Conservation (phyloP, 106 monocot species). For the Acanthochlamys bracteata region DNA sequence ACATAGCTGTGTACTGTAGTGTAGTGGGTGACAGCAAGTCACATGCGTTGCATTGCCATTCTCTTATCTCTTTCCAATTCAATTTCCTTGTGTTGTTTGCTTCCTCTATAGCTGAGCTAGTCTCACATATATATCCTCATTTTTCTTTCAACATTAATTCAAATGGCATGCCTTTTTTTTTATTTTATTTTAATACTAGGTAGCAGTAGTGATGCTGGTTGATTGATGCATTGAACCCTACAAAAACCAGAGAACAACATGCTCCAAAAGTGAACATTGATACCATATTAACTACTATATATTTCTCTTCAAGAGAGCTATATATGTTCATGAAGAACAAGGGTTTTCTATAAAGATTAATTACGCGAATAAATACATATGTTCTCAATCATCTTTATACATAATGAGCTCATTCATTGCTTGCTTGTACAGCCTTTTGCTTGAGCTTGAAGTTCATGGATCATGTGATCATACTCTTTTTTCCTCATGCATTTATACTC, state of each 20-base stretch:
- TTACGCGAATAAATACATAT: background rate
- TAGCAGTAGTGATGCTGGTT: background rate
- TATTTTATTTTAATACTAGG: background rate
- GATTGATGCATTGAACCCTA: background rate
- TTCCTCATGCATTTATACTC: conserved; percentile 12
- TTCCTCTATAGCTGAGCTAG: too few relatives aligned
- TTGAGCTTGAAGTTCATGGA: background rate
- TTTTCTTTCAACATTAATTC: conserved; percentile 1
- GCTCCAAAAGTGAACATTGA: background rate
- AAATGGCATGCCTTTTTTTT: background rate
- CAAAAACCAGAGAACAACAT: background rate
- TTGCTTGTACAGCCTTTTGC: background rate
- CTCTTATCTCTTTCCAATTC: conserved; percentile 8
- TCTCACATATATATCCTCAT: background rate
- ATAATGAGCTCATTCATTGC: background rate
- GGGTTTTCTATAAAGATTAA: background rate
- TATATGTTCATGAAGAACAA: background rate
- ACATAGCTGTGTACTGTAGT: background rate
- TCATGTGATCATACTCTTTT: background rate
- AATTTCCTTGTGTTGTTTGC: too few relatives aligned
- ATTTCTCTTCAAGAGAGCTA: background rate
- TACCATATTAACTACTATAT: background rate
- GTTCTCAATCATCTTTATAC: conserved; percentile 1
- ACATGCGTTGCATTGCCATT: conserved; percentile 20
- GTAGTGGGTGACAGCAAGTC: conserved; percentile 32